Conservation (phyloP, 192 early-diverging fungal genomes). For the Allomyces macrogynus region DNA sequence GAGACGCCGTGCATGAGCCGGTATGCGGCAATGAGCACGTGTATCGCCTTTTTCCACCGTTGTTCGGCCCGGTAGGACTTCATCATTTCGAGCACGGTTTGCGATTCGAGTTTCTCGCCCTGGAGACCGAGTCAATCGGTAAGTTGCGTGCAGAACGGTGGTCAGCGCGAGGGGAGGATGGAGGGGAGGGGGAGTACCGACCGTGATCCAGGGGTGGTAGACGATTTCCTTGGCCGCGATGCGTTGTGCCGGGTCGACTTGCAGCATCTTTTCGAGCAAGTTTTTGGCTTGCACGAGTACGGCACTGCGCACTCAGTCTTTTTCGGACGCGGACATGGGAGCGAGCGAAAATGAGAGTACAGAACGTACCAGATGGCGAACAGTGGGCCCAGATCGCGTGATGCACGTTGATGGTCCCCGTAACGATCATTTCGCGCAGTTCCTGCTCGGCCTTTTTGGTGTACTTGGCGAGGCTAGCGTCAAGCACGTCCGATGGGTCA, state of each 20-base stretch:
- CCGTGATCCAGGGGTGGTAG: conserved; percentile 24
- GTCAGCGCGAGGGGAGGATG: too few species aligned
- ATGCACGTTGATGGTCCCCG: conserved; percentile 21
- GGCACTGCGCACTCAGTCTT: background rate
- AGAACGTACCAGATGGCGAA: conserved; percentile 4
- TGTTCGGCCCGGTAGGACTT: conserved; percentile 18
- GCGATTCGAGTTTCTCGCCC: background rate
- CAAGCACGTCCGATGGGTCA: background rate
- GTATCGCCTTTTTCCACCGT: conserved; percentile 10
- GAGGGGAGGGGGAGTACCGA: conserved; percentile 4
- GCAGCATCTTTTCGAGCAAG: conserved; percentile 17
- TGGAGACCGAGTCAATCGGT: too few species aligned
- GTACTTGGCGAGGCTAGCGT: conserved; percentile 17
- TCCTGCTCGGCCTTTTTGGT: conserved; percentile 11
- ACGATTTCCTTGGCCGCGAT: conserved; percentile 26
- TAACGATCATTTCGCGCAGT: conserved; percentile 17
- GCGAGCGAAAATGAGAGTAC: too few species aligned
- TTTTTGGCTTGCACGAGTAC: conserved; percentile 9
- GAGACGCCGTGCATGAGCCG: too few species aligned
- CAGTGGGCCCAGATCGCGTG: conserved; percentile 12
- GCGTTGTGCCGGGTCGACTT: conserved; percentile 24
- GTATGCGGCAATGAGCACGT: conserved; percentile 2
- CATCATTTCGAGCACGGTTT: conserved; percentile 25
- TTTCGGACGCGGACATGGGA: too few species aligned
- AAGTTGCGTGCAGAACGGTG: too few species aligned